Evolutionary conservation across 331 rosid species (phyloP), one percentile per base, ranked within the genome.

Genomic region (Saraca asoca): DNA sequence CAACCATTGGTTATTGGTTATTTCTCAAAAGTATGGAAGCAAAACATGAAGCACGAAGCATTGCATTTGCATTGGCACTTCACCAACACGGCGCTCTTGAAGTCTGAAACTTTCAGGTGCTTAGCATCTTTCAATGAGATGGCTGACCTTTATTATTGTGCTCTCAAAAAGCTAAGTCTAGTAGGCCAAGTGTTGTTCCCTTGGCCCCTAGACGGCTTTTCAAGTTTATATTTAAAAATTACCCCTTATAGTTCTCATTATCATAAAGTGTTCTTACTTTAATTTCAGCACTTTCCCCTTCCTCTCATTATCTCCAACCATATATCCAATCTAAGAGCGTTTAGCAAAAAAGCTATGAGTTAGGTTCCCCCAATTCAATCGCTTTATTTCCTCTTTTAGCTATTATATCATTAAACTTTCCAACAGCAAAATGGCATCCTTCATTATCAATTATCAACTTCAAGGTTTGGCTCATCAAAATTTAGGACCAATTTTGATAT

Each of bases 61-160:
- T 3, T 24, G 31, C 31, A 24, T n/a, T n/a, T n/a, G n/a, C 1
- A 13, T 46, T 62, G 75, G 69, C 68, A 51, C 49, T 76, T 62
- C 43, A 63, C 63, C 9, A 29, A 42, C 15, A 79, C 0, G 58
- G 74, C 17, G 15, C 12, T 39, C 33, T 41, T 64, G 48, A 45
- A 61, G 7, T 59, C 51, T 52, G 74, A 58, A 61, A 39, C 24
- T 57, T 19, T 14, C 44, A 58, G 66, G 15, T 44, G 52, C 51
- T 44, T 15, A 51, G 60, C 70, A 64, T 65, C 58, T 62, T 74
- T 66, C 72, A 70, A 75, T 75, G 62, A 66, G 61, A 61, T 48
- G 31, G 31, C 31, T 39, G 49, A 59, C 46, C 51, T 70, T 51
- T 70, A 8, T 59, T 41, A 33, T 51, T 58, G 4, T 59, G 53